Evolutionary conservation across 2,329 filamentous ascomycete species (phyloP).

Genomic region (Phoma sp.): DNA sequence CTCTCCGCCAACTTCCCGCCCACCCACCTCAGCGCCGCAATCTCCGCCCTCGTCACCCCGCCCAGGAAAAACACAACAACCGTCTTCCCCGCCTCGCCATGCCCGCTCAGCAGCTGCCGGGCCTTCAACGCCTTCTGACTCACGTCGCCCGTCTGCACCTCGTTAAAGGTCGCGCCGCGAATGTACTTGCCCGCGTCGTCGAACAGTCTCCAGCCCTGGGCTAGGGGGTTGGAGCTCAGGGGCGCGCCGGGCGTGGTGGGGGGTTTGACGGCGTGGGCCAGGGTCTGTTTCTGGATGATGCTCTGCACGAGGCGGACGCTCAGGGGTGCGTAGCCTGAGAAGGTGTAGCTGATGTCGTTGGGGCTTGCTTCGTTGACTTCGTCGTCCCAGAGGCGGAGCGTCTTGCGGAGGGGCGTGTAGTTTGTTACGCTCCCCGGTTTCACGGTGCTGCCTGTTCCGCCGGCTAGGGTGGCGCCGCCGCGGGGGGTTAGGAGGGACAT

Average conservation of each 20-base stretch:
- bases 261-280: constrained; percentile 65
- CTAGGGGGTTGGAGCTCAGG: constrained; percentile 61
- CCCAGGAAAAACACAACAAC: constrained; percentile 97
- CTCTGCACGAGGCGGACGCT: constrained; percentile 91
- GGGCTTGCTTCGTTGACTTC: constrained; percentile 96
- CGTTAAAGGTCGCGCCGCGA: constrained; percentile 87
- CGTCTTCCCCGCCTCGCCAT: constrained; percentile 67
- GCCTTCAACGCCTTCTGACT: constrained; percentile 86
- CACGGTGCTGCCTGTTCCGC: constrained; percentile 44
- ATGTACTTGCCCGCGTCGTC: constrained; percentile 91
- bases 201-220: constrained; percentile 89
- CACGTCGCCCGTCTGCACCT: constrained; percentile 81
- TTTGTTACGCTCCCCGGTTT: constrained; percentile 67
- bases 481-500: constrained; percentile 80
- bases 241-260: constrained; percentile 47
- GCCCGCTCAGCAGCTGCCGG: constrained; percentile 77
- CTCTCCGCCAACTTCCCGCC: constrained; percentile 75
- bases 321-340: constrained; percentile 93
- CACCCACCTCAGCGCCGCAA: constrained; percentile 90
- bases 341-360: constrained; percentile 96
- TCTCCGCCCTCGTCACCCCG: constrained; percentile 96
- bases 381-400: constrained; percentile 87
- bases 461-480: constrained; percentile 53
- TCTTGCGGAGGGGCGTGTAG: constrained; percentile 85
- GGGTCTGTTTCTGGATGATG: constrained; percentile 86